Conservation (phyloP, 2,329 filamentous ascomycete species). For the Verticillium tricorpus region DNA sequence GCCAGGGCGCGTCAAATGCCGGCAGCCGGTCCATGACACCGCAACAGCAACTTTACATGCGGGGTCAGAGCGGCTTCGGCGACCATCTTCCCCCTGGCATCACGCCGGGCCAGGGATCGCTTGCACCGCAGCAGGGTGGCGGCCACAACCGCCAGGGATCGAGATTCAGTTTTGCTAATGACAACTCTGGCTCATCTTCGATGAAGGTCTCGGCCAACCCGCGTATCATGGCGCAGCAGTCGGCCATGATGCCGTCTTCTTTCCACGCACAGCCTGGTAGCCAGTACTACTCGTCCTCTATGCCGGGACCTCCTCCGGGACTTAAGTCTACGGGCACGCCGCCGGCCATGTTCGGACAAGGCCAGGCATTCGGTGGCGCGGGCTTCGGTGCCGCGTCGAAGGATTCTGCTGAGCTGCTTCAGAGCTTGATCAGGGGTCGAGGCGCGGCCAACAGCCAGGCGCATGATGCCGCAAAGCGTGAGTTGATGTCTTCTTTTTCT, state of each 20-base stretch:
- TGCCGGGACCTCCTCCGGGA: slow-evolving; percentile 90
- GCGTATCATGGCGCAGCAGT: slow-evolving; percentile 78
- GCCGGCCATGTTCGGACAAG: slow-evolving; percentile 90
- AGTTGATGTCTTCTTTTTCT: slow-evolving; percentile 91
- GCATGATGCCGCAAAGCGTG: slow-evolving; percentile 92
- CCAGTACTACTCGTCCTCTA: slow-evolving; percentile 77
- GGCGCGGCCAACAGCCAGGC: slow-evolving; percentile 64
- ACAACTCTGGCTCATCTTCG: slow-evolving; percentile 57
- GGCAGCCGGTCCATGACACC: slow-evolving; percentile 73
- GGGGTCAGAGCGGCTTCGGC: slow-evolving; percentile 55
- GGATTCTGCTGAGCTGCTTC: slow-evolving; percentile 72
- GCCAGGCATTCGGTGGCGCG: slow-evolving; percentile 72
- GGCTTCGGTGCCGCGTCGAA: slow-evolving; percentile 63
- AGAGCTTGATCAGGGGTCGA: slow-evolving; percentile 73
- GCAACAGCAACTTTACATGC: slow-evolving; percentile 68
- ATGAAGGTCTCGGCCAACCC: slow-evolving; percentile 77
- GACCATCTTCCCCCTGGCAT: slow-evolving; percentile 59
- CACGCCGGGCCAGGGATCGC: slow-evolving; percentile 42
- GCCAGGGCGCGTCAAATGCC: slow-evolving; percentile 39
- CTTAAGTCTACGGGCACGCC: slow-evolving; percentile 93
- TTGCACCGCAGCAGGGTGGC: slow-evolving; percentile 55
- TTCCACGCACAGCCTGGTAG: slow-evolving; percentile 57
- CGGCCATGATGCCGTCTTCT: slow-evolving; percentile 74
- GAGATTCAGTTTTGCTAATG: slow-evolving; percentile 82
- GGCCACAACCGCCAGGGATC: slow-evolving; percentile 81